Conservation (phyloP, 345 rosid species). For the Corymbia maculata region DNA sequence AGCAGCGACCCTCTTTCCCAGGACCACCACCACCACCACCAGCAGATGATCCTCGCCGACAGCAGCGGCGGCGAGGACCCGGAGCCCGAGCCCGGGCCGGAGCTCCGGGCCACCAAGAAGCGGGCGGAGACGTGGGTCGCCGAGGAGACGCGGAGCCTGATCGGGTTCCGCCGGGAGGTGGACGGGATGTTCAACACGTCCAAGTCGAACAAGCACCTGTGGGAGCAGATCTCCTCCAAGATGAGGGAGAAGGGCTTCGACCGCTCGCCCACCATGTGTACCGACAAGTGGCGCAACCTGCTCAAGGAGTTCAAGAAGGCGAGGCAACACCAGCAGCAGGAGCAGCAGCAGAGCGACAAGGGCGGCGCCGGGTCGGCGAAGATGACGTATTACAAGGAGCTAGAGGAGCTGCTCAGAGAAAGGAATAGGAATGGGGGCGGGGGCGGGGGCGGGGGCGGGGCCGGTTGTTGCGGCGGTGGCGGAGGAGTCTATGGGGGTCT, state of each 20-base stretch:
- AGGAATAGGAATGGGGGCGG: constrained; percentile 49
- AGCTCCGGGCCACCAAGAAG: constrained; percentile 60
- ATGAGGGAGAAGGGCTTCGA: constrained; percentile 97
- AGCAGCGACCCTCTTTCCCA: background rate
- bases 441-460: background rate
- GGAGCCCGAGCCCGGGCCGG: constrained; percentile 29
- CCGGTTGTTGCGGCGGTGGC: background rate
- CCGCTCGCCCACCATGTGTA: constrained; percentile 97
- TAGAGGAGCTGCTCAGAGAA: constrained; percentile 86
- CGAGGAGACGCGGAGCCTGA: constrained; percentile 84
- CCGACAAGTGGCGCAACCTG: constrained; percentile 98
- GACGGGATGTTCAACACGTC: constrained; percentile 90
- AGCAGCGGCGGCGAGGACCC: constrained; percentile 67
- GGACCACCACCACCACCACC: constrained; percentile 13
- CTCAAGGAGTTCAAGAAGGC: constrained; percentile 95
- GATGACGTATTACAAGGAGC: constrained; percentile 91
- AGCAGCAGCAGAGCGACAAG: background rate
- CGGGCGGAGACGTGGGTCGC: constrained; percentile 99
- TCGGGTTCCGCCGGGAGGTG: constrained; percentile 72
- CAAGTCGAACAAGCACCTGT: constrained; percentile 93
- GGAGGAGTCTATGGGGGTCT: background rate
- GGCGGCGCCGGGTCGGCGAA: constrained; percentile 67
- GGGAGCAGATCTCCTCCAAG: constrained; percentile 86
- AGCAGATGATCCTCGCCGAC: constrained; percentile 69
- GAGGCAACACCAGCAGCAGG: constrained; percentile 28